Conservation (phyloP, 1,284 basidiomycete genomes). For the Salmacisia buchloeana region DNA sequence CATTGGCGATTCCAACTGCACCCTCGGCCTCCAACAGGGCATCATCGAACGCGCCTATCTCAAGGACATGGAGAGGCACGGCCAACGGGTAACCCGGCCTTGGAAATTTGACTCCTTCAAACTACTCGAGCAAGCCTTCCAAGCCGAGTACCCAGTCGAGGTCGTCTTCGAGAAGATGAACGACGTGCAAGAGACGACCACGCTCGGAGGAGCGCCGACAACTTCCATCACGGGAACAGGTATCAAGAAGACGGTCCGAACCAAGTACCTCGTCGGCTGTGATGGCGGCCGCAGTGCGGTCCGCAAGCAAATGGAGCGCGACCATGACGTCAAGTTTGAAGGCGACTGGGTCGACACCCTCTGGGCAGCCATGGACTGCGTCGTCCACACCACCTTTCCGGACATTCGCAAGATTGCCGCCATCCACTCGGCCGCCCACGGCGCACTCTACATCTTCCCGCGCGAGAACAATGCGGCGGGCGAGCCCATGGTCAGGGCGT, state of each 20-base stretch:
- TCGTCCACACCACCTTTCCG: slow-evolving; percentile 45
- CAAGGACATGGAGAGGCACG: slow-evolving; percentile 50
- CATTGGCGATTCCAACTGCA: slow-evolving; percentile 51
- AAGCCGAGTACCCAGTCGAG: slow-evolving; percentile 30
- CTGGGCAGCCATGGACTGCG: slow-evolving; percentile 45
- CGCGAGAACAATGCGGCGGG: slow-evolving; percentile 49
- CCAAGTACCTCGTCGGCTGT: slow-evolving; percentile 52
- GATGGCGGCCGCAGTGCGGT: slow-evolving; percentile 51
- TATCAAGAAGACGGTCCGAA: slow-evolving; percentile 41
- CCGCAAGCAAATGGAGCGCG: slow-evolving; percentile 43
- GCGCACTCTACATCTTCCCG: slow-evolving; percentile 50
- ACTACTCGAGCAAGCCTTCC: slow-evolving; percentile 30
- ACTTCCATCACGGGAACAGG: slow-evolving; percentile 40
- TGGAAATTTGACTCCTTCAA: slow-evolving; percentile 34
- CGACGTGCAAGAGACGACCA: slow-evolving; percentile 31
- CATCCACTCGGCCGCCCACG: slow-evolving; percentile 44
- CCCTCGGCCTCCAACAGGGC: slow-evolving; percentile 52
- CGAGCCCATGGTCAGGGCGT: slow-evolving; percentile 48
- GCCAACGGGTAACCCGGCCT: slow-evolving; percentile 46
- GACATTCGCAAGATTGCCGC: slow-evolving; percentile 47
- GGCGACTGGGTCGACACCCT: slow-evolving; percentile 48
- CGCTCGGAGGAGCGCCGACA: slow-evolving; percentile 34
- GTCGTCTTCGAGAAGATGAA: slow-evolving; percentile 44
- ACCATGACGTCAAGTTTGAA: slow-evolving; percentile 25
- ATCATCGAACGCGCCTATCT: slow-evolving; percentile 52